These are phyloP conservation scores for Aspergillus kassunensis DNA, from an alignment of 495 filamentous ascomycete species.

Conservation along the genomic window DNA sequence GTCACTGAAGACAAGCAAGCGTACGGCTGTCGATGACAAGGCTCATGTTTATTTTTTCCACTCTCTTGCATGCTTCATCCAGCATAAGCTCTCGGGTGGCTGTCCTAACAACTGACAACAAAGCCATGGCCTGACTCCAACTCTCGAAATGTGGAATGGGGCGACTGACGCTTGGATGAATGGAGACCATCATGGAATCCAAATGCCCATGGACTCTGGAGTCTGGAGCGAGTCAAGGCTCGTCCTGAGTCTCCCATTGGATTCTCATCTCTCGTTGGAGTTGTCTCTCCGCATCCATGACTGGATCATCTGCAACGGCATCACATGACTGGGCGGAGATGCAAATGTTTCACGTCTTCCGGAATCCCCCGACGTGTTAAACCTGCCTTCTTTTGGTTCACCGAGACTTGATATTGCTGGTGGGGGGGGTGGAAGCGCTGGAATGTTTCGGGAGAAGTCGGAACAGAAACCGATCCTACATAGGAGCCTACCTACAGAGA, in stretches of 20 bases:
- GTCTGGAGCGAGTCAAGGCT: too few species aligned
- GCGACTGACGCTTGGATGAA: neutral
- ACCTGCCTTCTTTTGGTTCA: conserved; percentile 41
- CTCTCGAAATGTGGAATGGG: neutral
- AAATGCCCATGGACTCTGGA: too few species aligned
- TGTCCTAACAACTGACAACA: neutral
- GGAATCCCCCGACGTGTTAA: conserved; percentile 24
- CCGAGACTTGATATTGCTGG: conserved; percentile 21
- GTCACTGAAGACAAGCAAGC: neutral
- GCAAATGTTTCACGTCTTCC: conserved; percentile 19
- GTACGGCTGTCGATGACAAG: neutral
- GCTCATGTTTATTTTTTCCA: neutral
- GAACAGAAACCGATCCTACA: too few species aligned
- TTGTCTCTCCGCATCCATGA: too few species aligned
- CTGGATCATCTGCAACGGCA: neutral
- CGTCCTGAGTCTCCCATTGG: too few species aligned
- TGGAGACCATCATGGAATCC: neutral
- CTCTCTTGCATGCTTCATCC: neutral
- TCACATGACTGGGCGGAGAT: conserved; percentile 32
- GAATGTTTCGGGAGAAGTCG: conserved; percentile 23
- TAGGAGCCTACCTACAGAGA: too few species aligned
- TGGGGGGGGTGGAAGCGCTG: conserved; percentile 18
- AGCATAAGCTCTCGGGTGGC: neutral
- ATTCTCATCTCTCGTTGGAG: too few species aligned
- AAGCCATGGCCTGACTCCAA: neutral